phyloP scores from a whole-genome alignment of 2,329 filamentous ascomycete genomes.

The Trichoderma oligosporum region DNA sequence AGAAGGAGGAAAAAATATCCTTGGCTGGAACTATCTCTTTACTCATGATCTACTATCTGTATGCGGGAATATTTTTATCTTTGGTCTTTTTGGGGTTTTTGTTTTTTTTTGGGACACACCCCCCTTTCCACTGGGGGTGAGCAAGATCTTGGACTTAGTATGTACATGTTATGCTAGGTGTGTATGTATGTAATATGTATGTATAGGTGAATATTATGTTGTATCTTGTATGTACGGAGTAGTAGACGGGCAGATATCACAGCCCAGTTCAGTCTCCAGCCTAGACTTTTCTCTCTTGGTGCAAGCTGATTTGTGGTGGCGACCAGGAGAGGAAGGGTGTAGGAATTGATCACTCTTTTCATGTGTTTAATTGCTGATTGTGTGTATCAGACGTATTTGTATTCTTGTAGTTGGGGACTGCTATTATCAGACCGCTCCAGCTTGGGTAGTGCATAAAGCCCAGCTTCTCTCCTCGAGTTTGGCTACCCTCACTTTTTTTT shows the following conservation, averaged over 20 bases:
- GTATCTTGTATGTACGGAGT: background rate
- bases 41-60: background rate
- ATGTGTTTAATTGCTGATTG: background rate
- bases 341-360: constrained; percentile 2
- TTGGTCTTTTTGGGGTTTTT: background rate
- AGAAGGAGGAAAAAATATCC: background rate
- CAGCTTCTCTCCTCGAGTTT: background rate
- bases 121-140: background rate
- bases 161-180: no score
- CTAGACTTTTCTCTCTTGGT: background rate
- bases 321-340: constrained; percentile 6
- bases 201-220: background rate
- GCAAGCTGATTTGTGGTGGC: constrained; percentile 1
- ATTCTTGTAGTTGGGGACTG: no score
- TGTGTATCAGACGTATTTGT: no score
- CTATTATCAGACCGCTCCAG: background rate
- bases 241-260: background rate
- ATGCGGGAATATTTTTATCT: constrained; percentile 9
- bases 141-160: no score
- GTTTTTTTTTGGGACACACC: background rate
- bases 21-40: background rate
- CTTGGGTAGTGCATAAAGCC: constrained; percentile 5
- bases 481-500: background rate
- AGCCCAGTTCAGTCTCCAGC: background rate
- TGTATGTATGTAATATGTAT: background rate